Evolutionary conservation across 108 stramenopile genomes (phyloP).

Genomic region (Epipyxis sp.): DNA sequence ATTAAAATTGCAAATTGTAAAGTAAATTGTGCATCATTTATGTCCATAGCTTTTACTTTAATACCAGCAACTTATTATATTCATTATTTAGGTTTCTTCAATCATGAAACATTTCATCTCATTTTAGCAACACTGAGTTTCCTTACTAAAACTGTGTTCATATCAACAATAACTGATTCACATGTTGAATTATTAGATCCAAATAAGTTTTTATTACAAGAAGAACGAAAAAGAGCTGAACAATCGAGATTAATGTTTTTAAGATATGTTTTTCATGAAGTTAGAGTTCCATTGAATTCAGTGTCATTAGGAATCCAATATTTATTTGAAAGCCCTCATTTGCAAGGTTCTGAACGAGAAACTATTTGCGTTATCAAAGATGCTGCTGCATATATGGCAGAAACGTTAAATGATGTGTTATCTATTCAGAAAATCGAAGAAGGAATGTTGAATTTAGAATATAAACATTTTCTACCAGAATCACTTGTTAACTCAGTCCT

Average conservation of each 20-base stretch:
- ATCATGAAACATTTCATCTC: neutral
- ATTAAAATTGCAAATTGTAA: neutral
- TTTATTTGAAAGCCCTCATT: neutral
- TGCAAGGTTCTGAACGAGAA: neutral
- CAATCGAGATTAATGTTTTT: conserved; percentile 24
- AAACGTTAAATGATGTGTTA: conserved; percentile 24
- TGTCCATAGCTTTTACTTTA: conserved; percentile 1
- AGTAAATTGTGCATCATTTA: neutral
- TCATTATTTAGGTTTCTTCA: neutral
- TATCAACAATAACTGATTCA: neutral
- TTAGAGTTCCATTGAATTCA: conserved; percentile 25
- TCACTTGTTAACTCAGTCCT: neutral
- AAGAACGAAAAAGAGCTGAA: conserved; percentile 19
- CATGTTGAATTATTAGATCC: conserved; percentile 17
- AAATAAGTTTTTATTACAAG: conserved; percentile 6
- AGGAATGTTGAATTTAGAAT: conserved; percentile 18
- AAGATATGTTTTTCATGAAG: conserved; percentile 35
- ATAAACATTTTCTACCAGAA: neutral
- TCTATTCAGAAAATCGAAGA: conserved; percentile 19
- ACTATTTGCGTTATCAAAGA: neutral
- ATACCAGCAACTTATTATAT: neutral
- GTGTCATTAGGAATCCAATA: conserved; percentile 14
- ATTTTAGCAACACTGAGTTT: neutral
- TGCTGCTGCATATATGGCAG: neutral
- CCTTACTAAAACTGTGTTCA: neutral